phyloP scores from a whole-genome alignment of 306 rosid genomes.

The Cicer yamashitae region DNA sequence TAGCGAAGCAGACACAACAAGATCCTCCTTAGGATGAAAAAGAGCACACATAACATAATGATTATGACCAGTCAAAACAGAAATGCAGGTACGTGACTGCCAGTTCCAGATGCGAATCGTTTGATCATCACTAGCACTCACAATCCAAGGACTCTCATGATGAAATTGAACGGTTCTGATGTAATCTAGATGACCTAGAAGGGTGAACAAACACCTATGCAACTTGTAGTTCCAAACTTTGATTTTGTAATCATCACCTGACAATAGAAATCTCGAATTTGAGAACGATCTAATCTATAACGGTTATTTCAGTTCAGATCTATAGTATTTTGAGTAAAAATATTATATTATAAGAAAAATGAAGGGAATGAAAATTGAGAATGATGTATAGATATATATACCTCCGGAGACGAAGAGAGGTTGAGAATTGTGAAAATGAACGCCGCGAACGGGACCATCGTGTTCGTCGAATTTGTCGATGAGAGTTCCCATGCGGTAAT shows the following conservation, averaged over 20 bases:
- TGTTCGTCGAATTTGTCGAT: slow-evolving; percentile 96
- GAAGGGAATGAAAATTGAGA: not conserved
- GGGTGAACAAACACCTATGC: slow-evolving; percentile 89
- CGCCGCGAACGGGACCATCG: slow-evolving; percentile 98
- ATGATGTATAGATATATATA: slow-evolving; percentile 3
- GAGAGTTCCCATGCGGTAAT: slow-evolving; percentile 98
- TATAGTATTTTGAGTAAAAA: not conserved
- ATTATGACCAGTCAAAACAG: slow-evolving; percentile 95
- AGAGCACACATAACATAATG: slow-evolving; percentile 97
- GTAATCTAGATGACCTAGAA: slow-evolving; percentile 92
- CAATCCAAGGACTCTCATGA: slow-evolving; percentile 95
- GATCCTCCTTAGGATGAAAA: slow-evolving; percentile 91
- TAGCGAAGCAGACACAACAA: slow-evolving; percentile 89
- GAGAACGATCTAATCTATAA: not conserved
- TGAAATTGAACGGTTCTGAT: slow-evolving; percentile 96
- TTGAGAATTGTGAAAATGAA: slow-evolving; percentile 91
- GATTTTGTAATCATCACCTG: slow-evolving; percentile 98
- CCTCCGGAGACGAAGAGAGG: slow-evolving; percentile 98
- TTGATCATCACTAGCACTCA: slow-evolving; percentile 97
- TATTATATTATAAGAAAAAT: too few relatives aligned
- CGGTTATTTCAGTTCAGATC: slow-evolving; percentile 32
- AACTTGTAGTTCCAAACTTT: slow-evolving; percentile 98
- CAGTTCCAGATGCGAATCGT: slow-evolving; percentile 99
- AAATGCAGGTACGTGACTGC: slow-evolving; percentile 94
- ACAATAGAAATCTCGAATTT: not conserved